Evolutionary conservation across 352 stramenopile genomes (phyloP).

Genomic region (Phytophthora idaei): DNA sequence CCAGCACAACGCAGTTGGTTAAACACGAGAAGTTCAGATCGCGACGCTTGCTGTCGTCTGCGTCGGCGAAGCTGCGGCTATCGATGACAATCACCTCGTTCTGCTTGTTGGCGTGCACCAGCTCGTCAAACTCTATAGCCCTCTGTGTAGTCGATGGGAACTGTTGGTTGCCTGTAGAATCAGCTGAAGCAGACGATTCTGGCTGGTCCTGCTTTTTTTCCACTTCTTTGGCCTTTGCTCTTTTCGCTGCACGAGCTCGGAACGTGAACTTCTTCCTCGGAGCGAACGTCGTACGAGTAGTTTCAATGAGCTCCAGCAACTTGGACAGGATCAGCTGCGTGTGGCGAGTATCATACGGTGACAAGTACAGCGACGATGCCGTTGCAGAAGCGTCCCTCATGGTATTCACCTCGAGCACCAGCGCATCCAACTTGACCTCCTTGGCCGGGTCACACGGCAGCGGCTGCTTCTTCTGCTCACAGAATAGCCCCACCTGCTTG

Average conservation of each 20-base stretch:
- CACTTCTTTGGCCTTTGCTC: slow-evolving; percentile 22
- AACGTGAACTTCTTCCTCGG: slow-evolving; percentile 90
- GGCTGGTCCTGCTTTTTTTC: slow-evolving; percentile 29
- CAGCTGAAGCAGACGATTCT: slow-evolving; percentile 3
- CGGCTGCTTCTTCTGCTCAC: slow-evolving; percentile 68
- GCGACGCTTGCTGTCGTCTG: slow-evolving; percentile 39
- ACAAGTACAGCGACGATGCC: slow-evolving; percentile 79
- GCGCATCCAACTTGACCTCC: slow-evolving; percentile 54
- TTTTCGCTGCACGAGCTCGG: slow-evolving; percentile 38
- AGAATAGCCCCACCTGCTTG: slow-evolving; percentile 54
- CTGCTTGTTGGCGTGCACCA: slow-evolving; percentile 60
- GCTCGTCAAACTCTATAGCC: slow-evolving; percentile 49
- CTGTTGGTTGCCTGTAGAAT: slow-evolving; percentile 13
- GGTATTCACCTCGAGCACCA: slow-evolving; percentile 51
- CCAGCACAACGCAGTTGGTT: slow-evolving; percentile 71
- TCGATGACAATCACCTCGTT: slow-evolving; percentile 79
- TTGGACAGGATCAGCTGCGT: slow-evolving; percentile 71
- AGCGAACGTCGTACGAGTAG: slow-evolving; percentile 64
- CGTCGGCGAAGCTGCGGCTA: slow-evolving; percentile 47
- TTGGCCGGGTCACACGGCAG: slow-evolving; percentile 43
- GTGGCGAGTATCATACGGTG: slow-evolving; percentile 87
- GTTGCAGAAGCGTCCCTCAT: slow-evolving; percentile 67
- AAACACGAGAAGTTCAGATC: slow-evolving; percentile 80
- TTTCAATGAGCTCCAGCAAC: slow-evolving; percentile 70
- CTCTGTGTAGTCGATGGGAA: slow-evolving; percentile 2